Conservation (phyloP, 2,329 filamentous ascomycete species). For the Monosporascus sp. region DNA sequence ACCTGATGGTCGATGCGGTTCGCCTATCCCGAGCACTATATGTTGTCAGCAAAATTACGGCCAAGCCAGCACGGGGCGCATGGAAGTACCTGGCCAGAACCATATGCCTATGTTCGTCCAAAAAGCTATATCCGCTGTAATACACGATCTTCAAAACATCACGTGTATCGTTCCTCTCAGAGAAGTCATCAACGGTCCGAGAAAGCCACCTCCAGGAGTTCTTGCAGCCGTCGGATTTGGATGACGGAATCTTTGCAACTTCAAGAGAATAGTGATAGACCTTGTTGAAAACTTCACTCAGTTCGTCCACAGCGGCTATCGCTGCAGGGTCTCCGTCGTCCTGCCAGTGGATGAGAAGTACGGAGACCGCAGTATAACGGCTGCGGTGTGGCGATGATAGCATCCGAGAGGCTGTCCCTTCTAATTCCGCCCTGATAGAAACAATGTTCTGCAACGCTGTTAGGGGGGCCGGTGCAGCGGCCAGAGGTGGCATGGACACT, state of each 20-base stretch:
- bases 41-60: conserved; percentile 14
- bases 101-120: conserved; percentile 53
- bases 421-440: conserved; percentile 47
- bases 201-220: conserved; percentile 51
- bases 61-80: neutral
- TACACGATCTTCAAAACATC: conserved; percentile 56
- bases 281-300: conserved; percentile 46
- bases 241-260: conserved; percentile 44
- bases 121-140: conserved; percentile 50
- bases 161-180: conserved; percentile 47
- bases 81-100: conserved; percentile 46
- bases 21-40: conserved; percentile 42
- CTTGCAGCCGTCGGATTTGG: conserved; percentile 37
- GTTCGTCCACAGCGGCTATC: conserved; percentile 37
- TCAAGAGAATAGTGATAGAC: conserved; percentile 48
- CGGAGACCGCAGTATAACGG: conserved; percentile 49
- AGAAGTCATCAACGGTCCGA: conserved; percentile 46
- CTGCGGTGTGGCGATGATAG: conserved; percentile 45
- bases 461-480: conserved; percentile 18
- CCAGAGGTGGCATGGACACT: conserved; percentile 29
- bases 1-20: conserved; percentile 44
- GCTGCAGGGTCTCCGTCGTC: conserved; percentile 44
- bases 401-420: conserved; percentile 44
- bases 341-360: conserved; percentile 51
- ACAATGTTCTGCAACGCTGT: conserved; percentile 42